Conservation (phyloP, 2,329 filamentous ascomycete genomes). For the Bipolaris sorokiniana region DNA sequence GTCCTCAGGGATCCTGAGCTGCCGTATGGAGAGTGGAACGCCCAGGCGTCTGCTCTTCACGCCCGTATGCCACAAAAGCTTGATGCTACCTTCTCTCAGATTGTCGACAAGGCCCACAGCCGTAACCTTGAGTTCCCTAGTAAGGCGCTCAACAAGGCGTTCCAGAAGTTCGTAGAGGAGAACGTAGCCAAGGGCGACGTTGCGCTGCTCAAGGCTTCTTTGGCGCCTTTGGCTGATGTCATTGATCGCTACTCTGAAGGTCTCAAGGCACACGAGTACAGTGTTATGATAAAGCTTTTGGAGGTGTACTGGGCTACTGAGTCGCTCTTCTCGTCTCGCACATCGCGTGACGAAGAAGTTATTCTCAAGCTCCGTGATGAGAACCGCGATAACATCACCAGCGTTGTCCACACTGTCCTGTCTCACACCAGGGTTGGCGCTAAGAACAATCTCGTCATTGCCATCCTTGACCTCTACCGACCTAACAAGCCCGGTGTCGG, state of each 20-base stretch:
- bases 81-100: slow-evolving; percentile 78
- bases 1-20: slow-evolving; percentile 89
- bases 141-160: slow-evolving; percentile 81
- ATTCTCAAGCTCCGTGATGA: slow-evolving; percentile 92
- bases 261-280: slow-evolving; percentile 87
- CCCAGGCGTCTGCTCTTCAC: slow-evolving; percentile 95
- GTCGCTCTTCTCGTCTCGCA: slow-evolving; percentile 83
- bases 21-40: slow-evolving; percentile 95
- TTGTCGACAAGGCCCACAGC: slow-evolving; percentile 81
- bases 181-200: slow-evolving; percentile 76
- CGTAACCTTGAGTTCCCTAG: slow-evolving; percentile 89
- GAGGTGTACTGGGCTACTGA: slow-evolving; percentile 84
- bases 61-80: slow-evolving; percentile 96
- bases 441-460: slow-evolving; percentile 92
- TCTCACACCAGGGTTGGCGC: slow-evolving; percentile 91
- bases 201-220: slow-evolving; percentile 72
- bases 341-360: slow-evolving; percentile 88
- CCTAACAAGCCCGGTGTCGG: slow-evolving; percentile 91
- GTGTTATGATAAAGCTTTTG: slow-evolving; percentile 78
- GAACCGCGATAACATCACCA: slow-evolving; percentile 88
- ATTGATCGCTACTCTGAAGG: slow-evolving; percentile 84
- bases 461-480: slow-evolving; percentile 90
- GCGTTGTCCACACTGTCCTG: slow-evolving; percentile 86
- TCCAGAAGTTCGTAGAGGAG: slow-evolving; percentile 88
- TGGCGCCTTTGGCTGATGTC: slow-evolving; percentile 78